These are phyloP conservation scores for Cardamine chenopodiifolia DNA, from an alignment of 345 rosid genomes.

Conservation along the genomic window DNA sequence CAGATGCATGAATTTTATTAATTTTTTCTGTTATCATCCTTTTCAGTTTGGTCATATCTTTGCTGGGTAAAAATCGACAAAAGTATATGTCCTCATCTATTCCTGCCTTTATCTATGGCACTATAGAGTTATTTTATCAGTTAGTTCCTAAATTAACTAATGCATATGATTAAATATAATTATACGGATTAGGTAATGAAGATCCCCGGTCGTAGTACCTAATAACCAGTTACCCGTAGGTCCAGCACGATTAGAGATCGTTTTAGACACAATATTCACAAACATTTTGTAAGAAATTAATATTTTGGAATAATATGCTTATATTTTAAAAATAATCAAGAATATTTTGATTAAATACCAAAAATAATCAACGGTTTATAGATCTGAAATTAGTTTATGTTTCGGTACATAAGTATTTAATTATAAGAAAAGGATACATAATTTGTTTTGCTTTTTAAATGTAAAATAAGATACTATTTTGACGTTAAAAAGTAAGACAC, in stretches of 20 bases:
- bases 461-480: no score
- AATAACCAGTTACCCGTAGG: not conserved
- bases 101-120: slow-evolving; percentile 26
- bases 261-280: not conserved
- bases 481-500: not conserved
- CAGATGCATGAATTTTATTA: slow-evolving; percentile 36
- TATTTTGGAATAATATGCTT: not conserved
- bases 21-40: not conserved
- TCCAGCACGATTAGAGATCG: not conserved
- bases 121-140: not conserved
- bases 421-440: not conserved
- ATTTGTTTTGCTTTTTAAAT: not conserved
- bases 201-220: not conserved
- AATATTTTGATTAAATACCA: not conserved
- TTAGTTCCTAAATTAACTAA: not conserved
- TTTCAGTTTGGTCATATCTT: slow-evolving; percentile 34
- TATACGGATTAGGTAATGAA: not conserved
- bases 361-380: not conserved
- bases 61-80: slow-evolving; percentile 14
- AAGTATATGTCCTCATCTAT: slow-evolving; percentile 22
- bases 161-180: not conserved
- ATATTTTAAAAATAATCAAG: not conserved
- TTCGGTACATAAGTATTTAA: not conserved
- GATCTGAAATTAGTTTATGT: not conserved
- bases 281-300: not conserved